These are phyloP conservation scores for Penicillium thymicola DNA, from an alignment of 2,329 filamentous ascomycete species.

Conservation along the genomic window DNA sequence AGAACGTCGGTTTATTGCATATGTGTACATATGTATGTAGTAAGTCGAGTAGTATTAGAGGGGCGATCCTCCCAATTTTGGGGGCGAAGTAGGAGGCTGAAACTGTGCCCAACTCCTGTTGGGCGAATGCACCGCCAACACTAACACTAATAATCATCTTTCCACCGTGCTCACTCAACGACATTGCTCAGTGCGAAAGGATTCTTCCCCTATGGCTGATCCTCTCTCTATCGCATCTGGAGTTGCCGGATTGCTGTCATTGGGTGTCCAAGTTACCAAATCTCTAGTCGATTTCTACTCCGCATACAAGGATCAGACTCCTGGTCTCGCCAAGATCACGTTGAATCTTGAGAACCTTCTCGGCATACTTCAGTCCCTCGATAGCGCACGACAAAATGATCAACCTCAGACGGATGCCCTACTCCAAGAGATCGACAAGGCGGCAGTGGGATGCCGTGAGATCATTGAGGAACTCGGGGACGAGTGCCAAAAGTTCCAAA, in stretches of 20 bases:
- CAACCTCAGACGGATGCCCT: not conserved
- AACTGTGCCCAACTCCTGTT: not conserved
- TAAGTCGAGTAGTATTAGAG: not conserved
- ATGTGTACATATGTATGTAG: too few relatives aligned
- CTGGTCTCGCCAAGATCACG: conserved; percentile 24
- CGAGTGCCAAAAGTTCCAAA: conserved; percentile 8
- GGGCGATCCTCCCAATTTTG: not conserved
- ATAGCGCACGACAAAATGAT: not conserved
- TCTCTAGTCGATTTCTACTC: conserved; percentile 36
- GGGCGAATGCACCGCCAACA: not conserved
- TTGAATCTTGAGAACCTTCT: conserved; percentile 7
- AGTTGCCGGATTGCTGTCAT: conserved; percentile 35
- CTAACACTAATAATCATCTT: not conserved
- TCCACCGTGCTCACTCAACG: not conserved
- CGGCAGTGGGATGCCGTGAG: not conserved
- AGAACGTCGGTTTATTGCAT: too few relatives aligned
- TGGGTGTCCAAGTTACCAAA: conserved; percentile 37
- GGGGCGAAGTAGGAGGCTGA: not conserved
- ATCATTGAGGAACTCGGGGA: conserved; percentile 5
- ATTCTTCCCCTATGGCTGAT: conserved; percentile 19
- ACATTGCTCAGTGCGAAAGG: not conserved
- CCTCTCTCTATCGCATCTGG: conserved; percentile 28
- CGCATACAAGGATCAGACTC: conserved; percentile 24
- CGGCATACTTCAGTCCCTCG: not conserved
- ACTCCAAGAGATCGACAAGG: conserved; percentile 2